Base-by-base conservation (phyloP, 371 early-diverging fungal genomes). In the Mortierella sp. region DNA sequence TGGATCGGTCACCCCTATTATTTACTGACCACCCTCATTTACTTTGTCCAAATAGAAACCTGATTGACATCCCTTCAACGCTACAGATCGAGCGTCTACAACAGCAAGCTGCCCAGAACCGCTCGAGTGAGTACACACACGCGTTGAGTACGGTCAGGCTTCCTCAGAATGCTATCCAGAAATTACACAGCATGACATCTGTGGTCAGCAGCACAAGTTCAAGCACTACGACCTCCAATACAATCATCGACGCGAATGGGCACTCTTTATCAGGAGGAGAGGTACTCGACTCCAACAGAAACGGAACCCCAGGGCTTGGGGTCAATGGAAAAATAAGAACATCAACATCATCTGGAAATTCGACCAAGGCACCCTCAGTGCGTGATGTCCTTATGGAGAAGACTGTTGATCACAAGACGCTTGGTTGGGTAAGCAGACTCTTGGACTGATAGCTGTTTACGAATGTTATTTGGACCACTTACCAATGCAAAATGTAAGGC, bases 21-120 rank as follows among this genome's bases (percentile, higher is more conserved):
- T 62, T 18, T 51, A n/a, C 50, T 43, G 11, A 21, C 14, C 50
- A n/a, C 21, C 50, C 50, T 5, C 14, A n/a, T 14, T 14, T 50
- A 9, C 37, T 16, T 9, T 18, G 28, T n/a, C 15, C 19, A 46
- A 44, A 28, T 30, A 70, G 70, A 45, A 70, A 70, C 30, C 29
- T 70, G 52, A 70, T 70, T 23, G 70, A 70, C 26, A 70, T 70
- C 21, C 70, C 70, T 1, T 70, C 70, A n/a, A 70, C 70, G 19
- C 44, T 70, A 16, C 70, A 70, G 3, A 44, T 70, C 30, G 70
- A 70, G 60, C 57, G 70, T 21, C 55, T 70, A 29, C 64, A 70
- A 60, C 70, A 70, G 28, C 64, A 70, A 46, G 70, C 63, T 51
- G 70, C 70, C 21, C 64, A 64, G 46, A 60, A 37, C 46, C 70